Conservation (phyloP, 257 asterid genomes). For the Solanum gandarillasii region DNA sequence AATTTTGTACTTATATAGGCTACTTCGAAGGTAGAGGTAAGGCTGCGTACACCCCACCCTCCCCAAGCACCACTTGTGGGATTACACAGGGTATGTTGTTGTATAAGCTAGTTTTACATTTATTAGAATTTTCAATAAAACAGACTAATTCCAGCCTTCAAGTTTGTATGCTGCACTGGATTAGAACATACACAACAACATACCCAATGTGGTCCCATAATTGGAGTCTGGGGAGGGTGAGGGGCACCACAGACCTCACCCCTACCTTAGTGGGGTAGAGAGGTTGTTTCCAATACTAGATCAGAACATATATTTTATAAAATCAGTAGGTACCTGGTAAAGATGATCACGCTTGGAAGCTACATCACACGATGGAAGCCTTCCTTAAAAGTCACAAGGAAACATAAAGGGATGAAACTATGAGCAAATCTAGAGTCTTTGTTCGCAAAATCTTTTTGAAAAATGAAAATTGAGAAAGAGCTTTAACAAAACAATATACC, state of each 20-base stretch:
- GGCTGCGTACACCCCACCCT: background rate
- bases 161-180: background rate
- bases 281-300: background rate
- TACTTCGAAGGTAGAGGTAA: background rate
- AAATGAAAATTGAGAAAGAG: background rate
- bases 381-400: constrained; percentile 29
- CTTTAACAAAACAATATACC: constrained; percentile 24
- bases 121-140: background rate
- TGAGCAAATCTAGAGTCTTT: background rate
- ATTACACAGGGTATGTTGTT: background rate
- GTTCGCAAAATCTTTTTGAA: background rate
- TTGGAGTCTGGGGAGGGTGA: background rate
- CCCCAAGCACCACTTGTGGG: background rate
- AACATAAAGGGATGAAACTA: constrained; percentile 1
- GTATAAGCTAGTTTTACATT: background rate
- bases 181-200: background rate
- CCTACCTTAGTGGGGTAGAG: background rate
- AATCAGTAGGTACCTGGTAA: constrained; percentile 46
- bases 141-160: background rate
- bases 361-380: constrained; percentile 56
- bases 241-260: background rate
- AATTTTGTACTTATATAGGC: background rate
- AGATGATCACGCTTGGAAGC: constrained; percentile 90
- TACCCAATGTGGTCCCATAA: background rate
- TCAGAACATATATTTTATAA: background rate